Evolutionary conservation across 148 eudicot species (phyloP).

Genomic region (Mesembryanthemum crystallinum): DNA sequence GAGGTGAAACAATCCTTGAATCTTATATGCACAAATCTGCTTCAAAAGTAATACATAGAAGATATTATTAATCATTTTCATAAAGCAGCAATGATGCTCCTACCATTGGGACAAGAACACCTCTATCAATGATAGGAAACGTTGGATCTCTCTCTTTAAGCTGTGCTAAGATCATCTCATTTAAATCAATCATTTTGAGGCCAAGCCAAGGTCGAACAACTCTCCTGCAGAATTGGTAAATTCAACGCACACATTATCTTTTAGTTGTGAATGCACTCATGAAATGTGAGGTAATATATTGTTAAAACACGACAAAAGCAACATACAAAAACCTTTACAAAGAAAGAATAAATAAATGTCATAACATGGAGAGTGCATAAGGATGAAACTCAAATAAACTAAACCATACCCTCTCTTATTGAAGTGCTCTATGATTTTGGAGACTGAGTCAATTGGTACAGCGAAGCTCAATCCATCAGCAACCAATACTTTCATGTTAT

Average conservation of each 20-base stretch:
- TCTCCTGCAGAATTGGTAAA: slow-evolving; percentile 44
- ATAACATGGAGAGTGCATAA: neutral
- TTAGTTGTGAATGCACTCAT: neutral
- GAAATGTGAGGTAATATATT: neutral
- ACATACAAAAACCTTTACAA: neutral
- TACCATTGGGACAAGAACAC: slow-evolving; percentile 68
- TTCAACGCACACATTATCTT: neutral
- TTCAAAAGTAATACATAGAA: neutral
- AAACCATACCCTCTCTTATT: slow-evolving; percentile 67
- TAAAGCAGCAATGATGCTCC: slow-evolving; percentile 1
- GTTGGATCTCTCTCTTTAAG: slow-evolving; percentile 51
- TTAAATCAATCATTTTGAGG: slow-evolving; percentile 66
- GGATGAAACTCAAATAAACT: neutral
- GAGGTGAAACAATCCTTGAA: too few species aligned
- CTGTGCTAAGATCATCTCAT: slow-evolving; percentile 60
- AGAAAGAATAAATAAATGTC: neutral
- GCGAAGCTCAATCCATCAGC: slow-evolving; percentile 93
- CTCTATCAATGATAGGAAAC: slow-evolving; percentile 51
- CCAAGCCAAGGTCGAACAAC: slow-evolving; percentile 80
- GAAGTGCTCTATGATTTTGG: slow-evolving; percentile 79
- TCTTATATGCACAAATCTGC: too few species aligned
- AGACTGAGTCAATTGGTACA: slow-evolving; percentile 86
- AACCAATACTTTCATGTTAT: slow-evolving; percentile 69
- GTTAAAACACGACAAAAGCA: neutral
- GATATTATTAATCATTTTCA: neutral